Percentiles rank a stretch among this genome's conserved stretches.
These are phyloP conservation scores for Parastagonospora avenae DNA, from an alignment of 2,329 filamentous ascomycete genomes.

Conservation along the genomic window DNA sequence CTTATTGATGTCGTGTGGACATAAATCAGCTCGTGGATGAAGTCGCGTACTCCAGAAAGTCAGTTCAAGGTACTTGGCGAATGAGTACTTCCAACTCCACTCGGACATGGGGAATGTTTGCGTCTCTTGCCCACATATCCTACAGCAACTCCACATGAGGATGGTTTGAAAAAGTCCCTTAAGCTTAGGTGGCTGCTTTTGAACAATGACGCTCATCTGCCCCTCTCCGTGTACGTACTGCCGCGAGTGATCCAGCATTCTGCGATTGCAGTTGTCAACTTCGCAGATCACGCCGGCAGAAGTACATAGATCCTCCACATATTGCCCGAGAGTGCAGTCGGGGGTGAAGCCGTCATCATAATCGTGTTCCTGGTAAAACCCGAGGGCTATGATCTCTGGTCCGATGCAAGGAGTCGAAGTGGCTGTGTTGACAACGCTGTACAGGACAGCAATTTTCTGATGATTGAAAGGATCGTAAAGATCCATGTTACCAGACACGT, in stretches of 20 bases:
- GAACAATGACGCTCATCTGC: slow-evolving; percentile 88
- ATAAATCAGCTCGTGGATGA: slow-evolving; percentile 74
- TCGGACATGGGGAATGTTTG: slow-evolving; percentile 90
- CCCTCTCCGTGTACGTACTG: slow-evolving; percentile 98
- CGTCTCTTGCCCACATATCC: slow-evolving; percentile 87
- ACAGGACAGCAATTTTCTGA: slow-evolving; percentile 93
- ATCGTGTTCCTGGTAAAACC: slow-evolving; percentile 91
- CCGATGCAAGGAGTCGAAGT: slow-evolving; percentile 93
- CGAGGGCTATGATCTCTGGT: slow-evolving; percentile 85
- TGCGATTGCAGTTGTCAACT: slow-evolving; percentile 82
- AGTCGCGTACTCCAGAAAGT: slow-evolving; percentile 93
- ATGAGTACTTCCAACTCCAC: slow-evolving; percentile 96
- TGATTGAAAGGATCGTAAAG: slow-evolving; percentile 95
- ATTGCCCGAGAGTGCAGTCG: slow-evolving; percentile 92
- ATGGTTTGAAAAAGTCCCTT: slow-evolving; percentile 74
- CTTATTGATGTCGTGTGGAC: slow-evolving; percentile 88
- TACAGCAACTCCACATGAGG: slow-evolving; percentile 97
- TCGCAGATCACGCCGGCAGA: slow-evolving; percentile 78
- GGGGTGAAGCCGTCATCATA: slow-evolving; percentile 71
- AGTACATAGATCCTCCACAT: slow-evolving; percentile 86
- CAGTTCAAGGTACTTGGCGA: slow-evolving; percentile 96
- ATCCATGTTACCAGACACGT: slow-evolving; percentile 84
- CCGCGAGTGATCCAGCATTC: slow-evolving; percentile 89
- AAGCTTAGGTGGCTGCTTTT: slow-evolving; percentile 71
- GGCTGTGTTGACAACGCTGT: slow-evolving; percentile 90